Percentiles rank a stretch among this genome's conserved stretches.
Evolutionary conservation across 2,329 filamentous ascomycete genomes (phyloP).

Genomic region (Monilinia fructicola): DNA sequence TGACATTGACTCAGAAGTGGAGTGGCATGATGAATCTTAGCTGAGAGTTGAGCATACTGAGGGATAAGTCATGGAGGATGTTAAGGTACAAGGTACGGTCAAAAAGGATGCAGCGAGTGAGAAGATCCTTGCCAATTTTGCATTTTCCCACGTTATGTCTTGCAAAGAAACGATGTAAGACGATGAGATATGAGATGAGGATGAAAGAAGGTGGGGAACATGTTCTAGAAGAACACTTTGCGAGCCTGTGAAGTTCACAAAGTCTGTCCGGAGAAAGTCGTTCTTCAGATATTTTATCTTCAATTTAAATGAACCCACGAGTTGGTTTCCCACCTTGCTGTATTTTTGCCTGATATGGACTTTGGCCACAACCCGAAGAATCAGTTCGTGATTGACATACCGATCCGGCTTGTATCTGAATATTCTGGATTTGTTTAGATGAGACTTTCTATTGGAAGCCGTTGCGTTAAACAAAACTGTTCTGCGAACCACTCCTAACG

Average conservation of each 20-base stretch:
- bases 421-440: neutral
- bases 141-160: too few species aligned
- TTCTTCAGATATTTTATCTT: neutral
- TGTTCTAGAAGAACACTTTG: too few species aligned
- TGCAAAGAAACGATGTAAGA: neutral
- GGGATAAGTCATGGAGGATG: too few species aligned
- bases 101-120: neutral
- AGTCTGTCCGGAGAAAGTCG: neutral
- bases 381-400: neutral
- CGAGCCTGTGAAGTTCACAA: neutral
- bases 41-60: neutral
- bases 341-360: neutral
- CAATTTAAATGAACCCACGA: neutral
- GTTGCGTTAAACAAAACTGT: neutral
- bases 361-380: neutral
- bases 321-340: neutral
- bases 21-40: neutral
- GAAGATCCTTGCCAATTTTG: neutral
- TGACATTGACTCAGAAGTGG: too few species aligned
- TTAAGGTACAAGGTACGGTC: neutral
- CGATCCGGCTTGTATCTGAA: neutral
- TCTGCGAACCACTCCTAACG: neutral
- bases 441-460: neutral
- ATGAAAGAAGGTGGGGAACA: neutral
- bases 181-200: neutral